Conservation (phyloP, 768 basidiomycete species). For the Trichaptum fuscoviolaceum region DNA sequence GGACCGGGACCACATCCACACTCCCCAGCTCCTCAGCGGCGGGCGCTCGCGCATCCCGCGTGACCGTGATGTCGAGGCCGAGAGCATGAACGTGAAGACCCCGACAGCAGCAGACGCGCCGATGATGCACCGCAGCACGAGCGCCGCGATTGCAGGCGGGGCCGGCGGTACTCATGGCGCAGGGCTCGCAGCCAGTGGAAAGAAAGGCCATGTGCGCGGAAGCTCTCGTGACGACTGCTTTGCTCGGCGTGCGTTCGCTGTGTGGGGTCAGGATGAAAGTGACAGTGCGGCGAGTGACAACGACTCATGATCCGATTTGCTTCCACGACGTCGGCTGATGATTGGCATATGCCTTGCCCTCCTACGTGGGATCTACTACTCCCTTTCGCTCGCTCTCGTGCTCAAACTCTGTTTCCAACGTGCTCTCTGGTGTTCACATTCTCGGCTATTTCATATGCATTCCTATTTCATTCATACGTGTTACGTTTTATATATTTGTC, state of each 20-base stretch:
- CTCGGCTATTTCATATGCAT: not conserved
- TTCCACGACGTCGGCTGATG: not conserved
- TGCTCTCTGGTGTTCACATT: not conserved
- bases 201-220: slow-evolving; percentile 13
- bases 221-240: slow-evolving; percentile 18
- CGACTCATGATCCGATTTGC: slow-evolving; percentile 30
- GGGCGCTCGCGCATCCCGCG: slow-evolving; percentile 54
- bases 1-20: slow-evolving; percentile 48
- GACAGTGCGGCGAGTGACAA: slow-evolving; percentile 80
- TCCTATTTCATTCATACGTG: not conserved
- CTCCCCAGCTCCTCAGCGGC: slow-evolving; percentile 30
- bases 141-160: slow-evolving; percentile 7
- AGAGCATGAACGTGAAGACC: slow-evolving; percentile 42
- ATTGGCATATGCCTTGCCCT: not conserved
- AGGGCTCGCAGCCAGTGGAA: slow-evolving; percentile 14
- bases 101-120: slow-evolving; percentile 45
- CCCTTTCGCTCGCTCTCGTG: not conserved
- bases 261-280: slow-evolving; percentile 85
- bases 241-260: slow-evolving; percentile 61
- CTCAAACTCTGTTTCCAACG: not conserved
- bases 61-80: slow-evolving; percentile 52
- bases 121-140: slow-evolving; percentile 9
- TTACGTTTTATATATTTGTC: not conserved
- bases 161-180: slow-evolving; percentile 8
- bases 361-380: too few relatives aligned